Evolutionary conservation across 257 asterid genomes (phyloP).

Genomic region (Solanum arcanum): DNA sequence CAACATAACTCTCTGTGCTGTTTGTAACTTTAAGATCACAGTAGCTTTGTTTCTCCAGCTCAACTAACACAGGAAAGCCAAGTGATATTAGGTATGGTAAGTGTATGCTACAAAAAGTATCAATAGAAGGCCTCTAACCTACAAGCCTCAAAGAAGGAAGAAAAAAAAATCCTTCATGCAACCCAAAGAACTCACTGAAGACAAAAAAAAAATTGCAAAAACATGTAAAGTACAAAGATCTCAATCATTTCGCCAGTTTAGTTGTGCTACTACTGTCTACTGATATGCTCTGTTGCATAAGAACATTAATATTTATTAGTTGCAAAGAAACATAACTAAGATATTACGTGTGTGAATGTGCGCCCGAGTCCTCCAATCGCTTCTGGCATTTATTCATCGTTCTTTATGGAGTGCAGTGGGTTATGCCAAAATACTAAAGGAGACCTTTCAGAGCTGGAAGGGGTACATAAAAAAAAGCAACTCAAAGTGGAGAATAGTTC

Average conservation of each 20-base stretch:
- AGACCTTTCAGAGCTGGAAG: background rate
- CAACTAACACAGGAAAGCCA: slow-evolving; percentile 30
- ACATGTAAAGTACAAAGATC: background rate
- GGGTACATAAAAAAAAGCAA: background rate
- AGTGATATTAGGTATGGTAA: background rate
- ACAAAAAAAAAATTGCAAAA: background rate
- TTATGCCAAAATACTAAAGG: background rate
- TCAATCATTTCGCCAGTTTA: background rate
- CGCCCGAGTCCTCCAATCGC: background rate
- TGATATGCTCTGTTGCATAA: background rate
- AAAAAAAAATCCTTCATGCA: background rate
- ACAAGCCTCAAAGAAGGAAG: background rate
- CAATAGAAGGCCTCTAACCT: background rate
- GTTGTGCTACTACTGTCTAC: background rate
- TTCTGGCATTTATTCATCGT: background rate
- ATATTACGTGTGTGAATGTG: background rate
- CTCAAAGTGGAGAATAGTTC: background rate
- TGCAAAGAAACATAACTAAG: background rate
- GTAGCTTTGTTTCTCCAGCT: slow-evolving; percentile 68
- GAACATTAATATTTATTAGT: background rate
- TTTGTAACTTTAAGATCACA: slow-evolving; percentile 76
- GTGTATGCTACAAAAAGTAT: background rate
- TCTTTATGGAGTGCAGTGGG: background rate
- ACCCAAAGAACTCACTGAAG: background rate
- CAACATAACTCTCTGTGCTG: slow-evolving; percentile 58